These are phyloP conservation scores for Thraustotheca clavata DNA, from an alignment of 352 stramenopile species.

Conservation along the genomic window DNA sequence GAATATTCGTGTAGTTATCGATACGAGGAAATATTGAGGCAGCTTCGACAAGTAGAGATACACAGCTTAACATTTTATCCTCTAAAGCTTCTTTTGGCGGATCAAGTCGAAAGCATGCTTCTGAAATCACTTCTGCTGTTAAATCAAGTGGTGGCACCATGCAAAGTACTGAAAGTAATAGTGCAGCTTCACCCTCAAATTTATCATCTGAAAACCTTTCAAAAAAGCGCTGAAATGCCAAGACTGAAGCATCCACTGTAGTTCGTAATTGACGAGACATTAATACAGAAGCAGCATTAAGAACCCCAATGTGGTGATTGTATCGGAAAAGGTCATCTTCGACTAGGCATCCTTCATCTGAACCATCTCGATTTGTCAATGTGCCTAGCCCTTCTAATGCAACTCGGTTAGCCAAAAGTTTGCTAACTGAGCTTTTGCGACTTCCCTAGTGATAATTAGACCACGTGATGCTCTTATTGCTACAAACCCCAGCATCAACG, in stretches of 20 bases:
- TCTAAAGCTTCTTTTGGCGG: not conserved
- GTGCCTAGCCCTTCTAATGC: not conserved
- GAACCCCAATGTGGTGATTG: slow-evolving; percentile 49
- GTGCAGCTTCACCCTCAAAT: slow-evolving; percentile 47
- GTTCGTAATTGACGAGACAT: slow-evolving; percentile 87
- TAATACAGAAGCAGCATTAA: slow-evolving; percentile 77
- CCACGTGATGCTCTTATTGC: not conserved
- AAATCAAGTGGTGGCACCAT: slow-evolving; percentile 16
- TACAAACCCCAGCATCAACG: not conserved
- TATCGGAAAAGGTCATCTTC: slow-evolving; percentile 27
- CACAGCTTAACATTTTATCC: slow-evolving; percentile 24
- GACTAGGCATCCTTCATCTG: too few relatives aligned
- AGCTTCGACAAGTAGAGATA: slow-evolving; percentile 67
- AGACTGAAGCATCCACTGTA: slow-evolving; percentile 78
- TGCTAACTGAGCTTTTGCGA: not conserved
- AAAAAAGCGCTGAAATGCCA: slow-evolving; percentile 64
- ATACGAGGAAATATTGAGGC: slow-evolving; percentile 85
- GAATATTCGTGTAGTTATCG: slow-evolving; percentile 70
- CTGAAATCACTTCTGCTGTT: not conserved
- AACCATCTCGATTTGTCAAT: not conserved
- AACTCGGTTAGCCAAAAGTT: not conserved
- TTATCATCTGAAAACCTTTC: slow-evolving; percentile 43
- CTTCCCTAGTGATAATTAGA: not conserved
- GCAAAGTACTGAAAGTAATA: slow-evolving; percentile 57
- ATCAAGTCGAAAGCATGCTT: not conserved